Evolutionary conservation across 441 rosid species (phyloP).

Genomic region (Euphorbia schlechtendalii): DNA sequence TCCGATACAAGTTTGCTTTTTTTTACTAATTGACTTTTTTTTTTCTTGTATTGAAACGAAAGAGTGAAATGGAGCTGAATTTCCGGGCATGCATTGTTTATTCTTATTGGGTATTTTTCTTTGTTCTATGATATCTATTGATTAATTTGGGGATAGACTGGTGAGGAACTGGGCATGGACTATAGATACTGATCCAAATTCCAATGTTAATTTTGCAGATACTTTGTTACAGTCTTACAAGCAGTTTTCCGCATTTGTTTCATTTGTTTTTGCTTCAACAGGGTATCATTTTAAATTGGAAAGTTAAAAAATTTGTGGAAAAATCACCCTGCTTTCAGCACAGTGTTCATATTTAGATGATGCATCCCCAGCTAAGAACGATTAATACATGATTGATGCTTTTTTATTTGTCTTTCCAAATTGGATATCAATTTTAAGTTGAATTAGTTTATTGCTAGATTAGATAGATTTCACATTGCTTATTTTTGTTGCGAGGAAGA

Average conservation of each 20-base stretch:
- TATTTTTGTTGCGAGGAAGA: too few relatives aligned
- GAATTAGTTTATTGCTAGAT: too few relatives aligned
- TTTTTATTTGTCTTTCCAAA: too few relatives aligned
- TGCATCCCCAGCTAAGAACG: neutral
- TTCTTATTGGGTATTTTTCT: neutral
- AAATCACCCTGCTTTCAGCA: neutral
- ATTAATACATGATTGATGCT: too few relatives aligned
- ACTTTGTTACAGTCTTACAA: neutral
- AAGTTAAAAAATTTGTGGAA: neutral
- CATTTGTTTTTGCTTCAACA: neutral
- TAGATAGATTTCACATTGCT: too few relatives aligned
- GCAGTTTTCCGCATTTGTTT: neutral
- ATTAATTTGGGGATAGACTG: neutral
- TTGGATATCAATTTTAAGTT: too few relatives aligned
- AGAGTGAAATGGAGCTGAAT: neutral
- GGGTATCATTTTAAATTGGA: neutral
- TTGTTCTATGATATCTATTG: neutral
- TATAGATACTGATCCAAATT: too few relatives aligned
- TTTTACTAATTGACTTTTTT: neutral
- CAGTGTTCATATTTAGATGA: neutral
- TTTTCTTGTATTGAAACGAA: neutral
- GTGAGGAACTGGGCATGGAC: constrained; percentile 5
- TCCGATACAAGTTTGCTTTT: neutral
- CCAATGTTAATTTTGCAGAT: too few relatives aligned
- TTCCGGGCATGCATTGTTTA: neutral